Evolutionary conservation across 371 early-diverging fungal species (phyloP).

Genomic region (Funneliformis caledonium): DNA sequence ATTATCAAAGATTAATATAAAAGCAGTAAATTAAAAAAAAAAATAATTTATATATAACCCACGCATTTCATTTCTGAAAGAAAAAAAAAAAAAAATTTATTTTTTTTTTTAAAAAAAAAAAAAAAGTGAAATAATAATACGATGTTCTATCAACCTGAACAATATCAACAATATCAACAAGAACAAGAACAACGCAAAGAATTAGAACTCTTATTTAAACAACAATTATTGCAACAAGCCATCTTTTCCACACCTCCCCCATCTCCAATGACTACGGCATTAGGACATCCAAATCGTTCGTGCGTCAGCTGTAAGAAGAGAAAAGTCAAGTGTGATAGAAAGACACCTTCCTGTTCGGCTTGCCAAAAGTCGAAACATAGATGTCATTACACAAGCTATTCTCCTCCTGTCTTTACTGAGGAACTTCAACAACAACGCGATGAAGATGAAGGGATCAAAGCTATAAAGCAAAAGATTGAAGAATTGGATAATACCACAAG

Average conservation of each 20-base stretch:
- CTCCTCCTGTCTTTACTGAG: not conserved
- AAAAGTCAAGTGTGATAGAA: slow-evolving; percentile 39
- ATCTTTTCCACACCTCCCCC: not conserved
- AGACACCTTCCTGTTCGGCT: slow-evolving; percentile 28
- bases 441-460: not conserved
- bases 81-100: too few species aligned
- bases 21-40: too few species aligned
- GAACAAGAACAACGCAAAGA: not conserved
- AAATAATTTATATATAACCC: too few species aligned
- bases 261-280: not conserved
- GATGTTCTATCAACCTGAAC: not conserved
- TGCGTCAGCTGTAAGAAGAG: slow-evolving; percentile 30
- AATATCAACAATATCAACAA: slow-evolving; percentile 3
- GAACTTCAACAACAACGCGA: not conserved
- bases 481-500: not conserved
- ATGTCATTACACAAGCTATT: slow-evolving; percentile 35
- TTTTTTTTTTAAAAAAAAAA: too few species aligned
- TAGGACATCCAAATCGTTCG: slow-evolving; percentile 34
- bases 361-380: slow-evolving; percentile 31
- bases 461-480: not conserved
- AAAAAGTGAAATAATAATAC: not conserved
- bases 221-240: not conserved
- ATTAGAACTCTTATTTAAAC: not conserved
- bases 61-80: too few species aligned
- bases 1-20: too few species aligned